Conservation (phyloP, 2,329 filamentous ascomycete species). For the Epichloe sp. region DNA sequence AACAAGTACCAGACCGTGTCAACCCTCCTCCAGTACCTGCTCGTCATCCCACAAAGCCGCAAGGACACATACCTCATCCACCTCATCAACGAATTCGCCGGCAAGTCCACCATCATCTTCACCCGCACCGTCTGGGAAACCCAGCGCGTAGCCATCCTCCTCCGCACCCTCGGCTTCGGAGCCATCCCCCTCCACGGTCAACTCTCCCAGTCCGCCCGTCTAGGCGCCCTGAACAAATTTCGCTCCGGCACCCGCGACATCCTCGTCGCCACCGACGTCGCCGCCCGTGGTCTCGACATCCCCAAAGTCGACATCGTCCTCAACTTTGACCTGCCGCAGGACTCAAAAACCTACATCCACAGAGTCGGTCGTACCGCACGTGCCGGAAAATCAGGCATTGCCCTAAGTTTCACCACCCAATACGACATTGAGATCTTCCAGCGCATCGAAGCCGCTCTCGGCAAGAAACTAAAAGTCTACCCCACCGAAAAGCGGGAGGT, state of each 20-base stretch:
- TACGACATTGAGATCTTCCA: conserved; percentile 74
- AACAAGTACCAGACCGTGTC: conserved; percentile 87
- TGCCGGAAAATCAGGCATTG: conserved; percentile 72
- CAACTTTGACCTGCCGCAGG: conserved; percentile 72
- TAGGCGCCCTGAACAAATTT: conserved; percentile 88
- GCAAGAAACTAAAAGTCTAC: conserved; percentile 61
- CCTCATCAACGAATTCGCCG: conserved; percentile 72
- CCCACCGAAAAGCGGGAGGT: conserved; percentile 67
- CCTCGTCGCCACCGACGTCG: conserved; percentile 87
- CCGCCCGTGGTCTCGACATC: conserved; percentile 83
- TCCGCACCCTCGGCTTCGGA: conserved; percentile 73
- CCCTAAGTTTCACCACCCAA: conserved; percentile 72
- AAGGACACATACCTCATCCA: conserved; percentile 88
- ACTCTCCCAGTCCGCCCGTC: conserved; percentile 71
- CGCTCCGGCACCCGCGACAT: conserved; percentile 68
- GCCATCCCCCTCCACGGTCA: conserved; percentile 91
- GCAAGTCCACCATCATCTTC: conserved; percentile 83
- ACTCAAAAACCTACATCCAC: conserved; percentile 86
- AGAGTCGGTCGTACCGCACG: conserved; percentile 78
- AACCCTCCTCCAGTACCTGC: conserved; percentile 72
- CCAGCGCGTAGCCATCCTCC: conserved; percentile 69
- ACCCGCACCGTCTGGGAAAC: conserved; percentile 85
- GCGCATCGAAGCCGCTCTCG: conserved; percentile 71
- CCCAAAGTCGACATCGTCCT: conserved; percentile 80
- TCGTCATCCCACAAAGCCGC: conserved; percentile 73